A percentile compares a stretch with the other conserved stretches of the same genome.
Evolutionary conservation across 768 basidiomycete species (phyloP).

Genomic region (Exidia glandulosa): DNA sequence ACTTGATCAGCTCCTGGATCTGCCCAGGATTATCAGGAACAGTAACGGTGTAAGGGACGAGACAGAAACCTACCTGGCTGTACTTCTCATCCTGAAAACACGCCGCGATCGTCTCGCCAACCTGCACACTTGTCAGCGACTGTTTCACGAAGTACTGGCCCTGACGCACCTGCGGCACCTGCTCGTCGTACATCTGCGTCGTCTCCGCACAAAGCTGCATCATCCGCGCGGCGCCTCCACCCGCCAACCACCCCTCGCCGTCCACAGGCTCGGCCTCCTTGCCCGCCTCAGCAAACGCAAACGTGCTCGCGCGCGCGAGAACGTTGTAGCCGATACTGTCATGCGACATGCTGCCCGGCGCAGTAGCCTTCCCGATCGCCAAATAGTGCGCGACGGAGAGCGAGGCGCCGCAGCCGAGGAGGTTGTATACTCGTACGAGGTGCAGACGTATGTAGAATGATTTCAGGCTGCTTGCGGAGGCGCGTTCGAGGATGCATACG

Average conservation of each 20-base stretch:
- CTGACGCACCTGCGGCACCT: too few species aligned
- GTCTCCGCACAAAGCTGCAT: too few species aligned
- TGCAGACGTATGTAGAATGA: slow-evolving; percentile 73
- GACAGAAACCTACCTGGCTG: slow-evolving; percentile 43
- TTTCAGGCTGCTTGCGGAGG: slow-evolving; percentile 41
- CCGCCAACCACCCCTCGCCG: slow-evolving; percentile 67
- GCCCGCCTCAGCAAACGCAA: slow-evolving; percentile 46
- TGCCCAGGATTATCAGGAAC: slow-evolving; percentile 16
- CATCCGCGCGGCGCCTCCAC: slow-evolving; percentile 10
- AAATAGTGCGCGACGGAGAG: slow-evolving; percentile 53
- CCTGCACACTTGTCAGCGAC: too few species aligned
- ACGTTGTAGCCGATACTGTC: slow-evolving; percentile 84
- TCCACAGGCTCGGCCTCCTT: slow-evolving; percentile 75
- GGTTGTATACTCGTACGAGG: slow-evolving; percentile 69
- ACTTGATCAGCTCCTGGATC: slow-evolving; percentile 75
- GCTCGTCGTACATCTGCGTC: too few species aligned
- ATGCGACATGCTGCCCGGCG: slow-evolving; percentile 40
- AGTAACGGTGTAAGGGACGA: not conserved
- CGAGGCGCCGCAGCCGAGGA: slow-evolving; percentile 59
- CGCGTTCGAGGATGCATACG: slow-evolving; percentile 32
- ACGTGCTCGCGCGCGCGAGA: slow-evolving; percentile 65
- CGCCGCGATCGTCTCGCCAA: too few species aligned
- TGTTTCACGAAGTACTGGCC: too few species aligned
- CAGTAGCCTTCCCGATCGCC: not conserved
- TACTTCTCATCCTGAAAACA: slow-evolving; percentile 76